Conservation (phyloP, 1,284 basidiomycete genomes). For the Moesziomyces parantarcticus region DNA sequence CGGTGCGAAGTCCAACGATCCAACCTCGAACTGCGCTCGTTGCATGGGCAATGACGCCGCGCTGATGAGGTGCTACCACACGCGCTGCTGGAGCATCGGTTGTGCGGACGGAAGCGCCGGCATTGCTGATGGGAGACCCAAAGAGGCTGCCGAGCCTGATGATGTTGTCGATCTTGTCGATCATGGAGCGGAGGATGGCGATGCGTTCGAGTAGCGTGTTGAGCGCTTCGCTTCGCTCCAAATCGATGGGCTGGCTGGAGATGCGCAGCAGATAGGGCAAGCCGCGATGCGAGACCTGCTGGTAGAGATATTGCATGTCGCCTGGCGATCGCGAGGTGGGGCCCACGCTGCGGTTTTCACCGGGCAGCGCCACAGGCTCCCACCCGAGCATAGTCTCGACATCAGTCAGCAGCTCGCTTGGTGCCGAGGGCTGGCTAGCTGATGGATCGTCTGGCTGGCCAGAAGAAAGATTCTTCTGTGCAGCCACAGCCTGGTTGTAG, state of each 20-base stretch:
- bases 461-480: slow-evolving; percentile 13
- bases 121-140: background rate
- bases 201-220: slow-evolving; percentile 32
- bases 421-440: background rate
- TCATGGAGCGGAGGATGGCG: slow-evolving; percentile 13
- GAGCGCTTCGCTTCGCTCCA: slow-evolving; percentile 31
- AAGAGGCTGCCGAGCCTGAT: slow-evolving; percentile 27
- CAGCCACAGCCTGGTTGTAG: slow-evolving; percentile 19
- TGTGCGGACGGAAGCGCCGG: background rate
- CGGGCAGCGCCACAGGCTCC: slow-evolving; percentile 17
- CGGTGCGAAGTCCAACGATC: slow-evolving; percentile 1
- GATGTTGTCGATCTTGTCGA: slow-evolving; percentile 36
- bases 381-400: slow-evolving; percentile 41
- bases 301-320: slow-evolving; percentile 26
- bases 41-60: background rate
- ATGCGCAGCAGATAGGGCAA: slow-evolving; percentile 46
- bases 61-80: slow-evolving; percentile 9
- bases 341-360: background rate
- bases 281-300: slow-evolving; percentile 38
- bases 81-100: slow-evolving; percentile 1
- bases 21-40: background rate
- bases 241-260: slow-evolving; percentile 17
- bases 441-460: background rate
- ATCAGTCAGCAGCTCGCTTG: slow-evolving; percentile 24
- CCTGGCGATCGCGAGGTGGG: background rate